Evolutionary conservation across 306 rosid genomes (phyloP).

Genomic region (Fragaria nilgerrensis): DNA sequence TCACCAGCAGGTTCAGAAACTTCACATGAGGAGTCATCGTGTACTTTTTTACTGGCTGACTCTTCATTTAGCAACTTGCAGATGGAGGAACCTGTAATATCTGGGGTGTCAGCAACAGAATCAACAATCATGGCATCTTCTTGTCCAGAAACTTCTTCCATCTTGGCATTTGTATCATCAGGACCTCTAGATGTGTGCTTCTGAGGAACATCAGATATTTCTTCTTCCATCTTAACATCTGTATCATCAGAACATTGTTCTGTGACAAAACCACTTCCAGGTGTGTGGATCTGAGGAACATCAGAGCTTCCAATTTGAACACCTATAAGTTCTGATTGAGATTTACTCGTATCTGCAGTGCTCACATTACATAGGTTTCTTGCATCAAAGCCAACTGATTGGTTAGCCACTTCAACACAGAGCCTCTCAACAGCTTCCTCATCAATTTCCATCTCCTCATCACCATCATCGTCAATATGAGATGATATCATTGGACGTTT

Average conservation of each 20-base stretch:
- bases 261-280: constrained; percentile 22
- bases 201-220: constrained; percentile 28
- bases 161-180: constrained; percentile 46
- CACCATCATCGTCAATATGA: constrained; percentile 76
- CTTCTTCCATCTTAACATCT: constrained; percentile 61
- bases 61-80: constrained; percentile 40
- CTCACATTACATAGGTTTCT: constrained; percentile 15
- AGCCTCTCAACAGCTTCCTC: constrained; percentile 75
- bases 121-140: constrained; percentile 40
- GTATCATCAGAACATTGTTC: constrained; percentile 35
- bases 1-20: constrained; percentile 38
- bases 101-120: constrained; percentile 17
- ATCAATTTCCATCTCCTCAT: constrained; percentile 97
- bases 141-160: constrained; percentile 48
- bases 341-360: constrained; percentile 12
- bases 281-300: constrained; percentile 12
- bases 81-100: constrained; percentile 30
- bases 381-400: constrained; percentile 30
- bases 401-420: constrained; percentile 44
- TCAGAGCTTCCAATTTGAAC: constrained; percentile 26
- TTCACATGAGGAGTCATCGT: constrained; percentile 28
- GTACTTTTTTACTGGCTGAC: constrained; percentile 33
- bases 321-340: constrained; percentile 22
- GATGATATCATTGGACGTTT: constrained; percentile 46
- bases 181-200: constrained; percentile 14